Base-by-base conservation (phyloP, 176 grass and related monocot species). In the Aegilops tauschii region DNA sequence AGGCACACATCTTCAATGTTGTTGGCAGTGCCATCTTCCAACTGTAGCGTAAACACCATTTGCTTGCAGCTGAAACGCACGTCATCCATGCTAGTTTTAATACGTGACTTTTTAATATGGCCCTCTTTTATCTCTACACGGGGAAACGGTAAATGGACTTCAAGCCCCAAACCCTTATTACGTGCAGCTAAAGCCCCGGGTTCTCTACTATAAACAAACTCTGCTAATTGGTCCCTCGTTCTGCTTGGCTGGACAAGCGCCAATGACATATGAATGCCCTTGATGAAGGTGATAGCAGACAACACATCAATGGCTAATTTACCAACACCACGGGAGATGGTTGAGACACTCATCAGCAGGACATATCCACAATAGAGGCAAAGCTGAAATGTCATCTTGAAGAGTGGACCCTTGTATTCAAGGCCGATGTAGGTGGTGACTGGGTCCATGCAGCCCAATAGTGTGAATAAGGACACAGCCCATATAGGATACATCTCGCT, bases 401-500 rank as follows among this genome's bases (percentile, higher is more conserved):
- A 59, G 54, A 79, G 5, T 12, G 18, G 56, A 2, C 50, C 18
- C 75, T 58, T 77, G 9, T n/a, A 58, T 30, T 79, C 76, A 39
- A 79, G 76, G 21, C 76, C 70, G 2, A 45, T 39, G 76, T 61
- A 79, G 20, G 1, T 12, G 8, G 56, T 39, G 1, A 62, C 6
- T 23, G 76, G 9, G 1, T 79, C 56, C 14, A 47, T 2, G 3
- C 56, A 79, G 12, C 56, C 54, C 3, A 79, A 37, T 11, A 79
- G 3, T 21, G 56, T 39, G 21, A 79, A 8, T 6, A 79, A 25
- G 54, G 18, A 79, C 32, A 79, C 76, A 1, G 56, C 9, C 76
- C 76, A 79, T 35, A 79, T 25, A 11, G 76, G 76, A 23, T 78
- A 78, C 76, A 78, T 78, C 31, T 78, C 76, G 11, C 76, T 78